Evolutionary conservation across 495 filamentous ascomycete species (phyloP), one percentile per base, ranked within the genome.

Genomic region (Eremomyces bilateralis): DNA sequence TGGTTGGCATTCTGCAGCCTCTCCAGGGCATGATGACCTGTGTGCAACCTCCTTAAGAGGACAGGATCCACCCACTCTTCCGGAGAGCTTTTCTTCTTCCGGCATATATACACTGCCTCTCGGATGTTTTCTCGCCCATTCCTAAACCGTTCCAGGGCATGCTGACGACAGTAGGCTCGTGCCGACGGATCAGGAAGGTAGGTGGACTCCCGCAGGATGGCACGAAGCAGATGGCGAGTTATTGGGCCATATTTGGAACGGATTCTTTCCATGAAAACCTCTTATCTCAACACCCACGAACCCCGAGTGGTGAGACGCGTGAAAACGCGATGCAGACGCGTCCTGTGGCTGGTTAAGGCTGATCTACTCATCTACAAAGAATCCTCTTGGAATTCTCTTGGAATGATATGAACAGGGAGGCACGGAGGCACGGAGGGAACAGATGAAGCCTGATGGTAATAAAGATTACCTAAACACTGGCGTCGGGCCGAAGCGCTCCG

Each of bases 121-220:
- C 34, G 45, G 24, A 39, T 31, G 15, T 22, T 35, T 20, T 47
- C 42, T 33, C 47, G 36, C 51, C 52, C 74, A 20, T 47, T 47
- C 20, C 61, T 61, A 44, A 65, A 94, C 32, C 74, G 66, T 15
- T 44, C 16, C 28, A 68, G 42, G 39, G 82, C 61, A 41, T 73
- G 58, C 13, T 59, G 42, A 40, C 60, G 58, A 43, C 78, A 54
- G 48, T 67, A 75, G 16, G 46, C 44, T 27, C 73, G 71, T 19
- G 76, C 76, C 33, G 66, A 47, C 2, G 70, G 56, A 49, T 83
- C 77, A 10, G 82, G 82, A 17, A 97, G 71, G 49, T 92, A 91
- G 38, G 75, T 71, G 17, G 71, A 67, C 60, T 93, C 76, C 41
- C 85, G 80, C 31, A 94, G 71, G 4, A 90, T 63, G 22, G 73